Evolutionary conservation across 805 yeast genomes (phyloP), one percentile per base, ranked within the genome.

Genomic region (Pichia kluyveri): DNA sequence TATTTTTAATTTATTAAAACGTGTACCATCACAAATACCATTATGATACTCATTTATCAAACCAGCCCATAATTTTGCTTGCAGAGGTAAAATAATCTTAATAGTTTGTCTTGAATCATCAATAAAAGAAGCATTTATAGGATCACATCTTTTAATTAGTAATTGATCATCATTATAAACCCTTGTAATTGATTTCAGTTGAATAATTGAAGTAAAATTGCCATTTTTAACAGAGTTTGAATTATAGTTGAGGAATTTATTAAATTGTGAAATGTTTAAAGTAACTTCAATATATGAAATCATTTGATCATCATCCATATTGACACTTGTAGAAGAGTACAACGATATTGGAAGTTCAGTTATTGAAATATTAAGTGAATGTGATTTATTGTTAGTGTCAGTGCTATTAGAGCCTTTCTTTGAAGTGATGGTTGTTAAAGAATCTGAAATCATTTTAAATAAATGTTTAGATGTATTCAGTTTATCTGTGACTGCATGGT

Each of bases 11-110:
- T 49, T 44, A 41, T 59, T 56, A 44, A 62, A 57, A 28, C 56
- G 54, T 4, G 50, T 19, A 6, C 46, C 46, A 36, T 49, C 47
- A 19, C 63, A 55, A 12, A 58, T 53, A 11, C 69, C 69, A 50
- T 65, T 65, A 19, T 60, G 54, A 44, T 54, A 59, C 41, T 61
- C 65, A 45, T 60, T 63, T 11, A 63, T 51, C 27, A 62, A 46
- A 8, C 61, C 54, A 3, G 67, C 56, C 68, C 68, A 65, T 36
- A 61, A 54, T 39, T 60, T 60, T 2, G 68, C 56, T 47, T 60
- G 60, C 34, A 65, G 49, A 1, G 69, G 68, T 19, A 65, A 50
- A 43, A 57, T 60, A 17, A 65, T 47, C 34, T 57, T 58, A 17
- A 60, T 51, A 15, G 37, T 26, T 26, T 50, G 51, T 5, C 53